Percentiles rank a stretch among this genome's conserved stretches.
Conservation (phyloP, 805 yeast genomes). For the Wickerhamomyces bisporus region DNA sequence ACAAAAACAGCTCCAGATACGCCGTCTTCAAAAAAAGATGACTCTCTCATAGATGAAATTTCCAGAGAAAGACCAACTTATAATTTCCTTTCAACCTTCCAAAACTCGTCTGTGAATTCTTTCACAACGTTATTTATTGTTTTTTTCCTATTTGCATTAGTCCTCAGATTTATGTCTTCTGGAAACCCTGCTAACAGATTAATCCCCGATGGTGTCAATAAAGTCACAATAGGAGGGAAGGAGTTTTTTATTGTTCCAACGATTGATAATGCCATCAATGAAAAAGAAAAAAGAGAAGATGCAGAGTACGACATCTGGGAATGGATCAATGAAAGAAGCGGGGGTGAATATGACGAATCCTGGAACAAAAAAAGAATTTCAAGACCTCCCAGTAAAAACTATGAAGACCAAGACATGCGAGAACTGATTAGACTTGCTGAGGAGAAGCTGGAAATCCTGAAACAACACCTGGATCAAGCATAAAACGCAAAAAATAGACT, state of each 20-base stretch:
- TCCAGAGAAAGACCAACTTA: not conserved
- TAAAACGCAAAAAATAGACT: too few relatives aligned
- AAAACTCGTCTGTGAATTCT: not conserved
- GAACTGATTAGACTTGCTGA: not conserved
- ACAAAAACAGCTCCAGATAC: conserved; percentile 6
- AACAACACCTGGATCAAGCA: not conserved
- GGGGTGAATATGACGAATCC: too few relatives aligned
- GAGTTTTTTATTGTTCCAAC: conserved; percentile 20
- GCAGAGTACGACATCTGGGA: conserved; percentile 25
- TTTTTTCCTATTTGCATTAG: too few relatives aligned
- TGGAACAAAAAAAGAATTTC: too few relatives aligned
- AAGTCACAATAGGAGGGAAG: conserved; percentile 19
- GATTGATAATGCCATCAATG: conserved; percentile 7
- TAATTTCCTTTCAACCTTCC: not conserved
- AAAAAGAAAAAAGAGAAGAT: conserved; percentile 1
- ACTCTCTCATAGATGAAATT: not conserved
- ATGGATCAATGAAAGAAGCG: conserved; percentile 22
- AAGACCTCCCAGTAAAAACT: not conserved
- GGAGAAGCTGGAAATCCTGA: not conserved
- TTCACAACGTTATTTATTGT: not conserved
- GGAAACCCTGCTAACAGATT: not conserved
- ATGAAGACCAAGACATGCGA: not conserved
- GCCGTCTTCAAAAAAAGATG: not conserved
- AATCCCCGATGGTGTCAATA: conserved; percentile 6
- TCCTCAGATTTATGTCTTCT: too few relatives aligned